Evolutionary conservation across 192 early-diverging fungal genomes (phyloP).

Genomic region (Thoreauomyces humboldtii): DNA sequence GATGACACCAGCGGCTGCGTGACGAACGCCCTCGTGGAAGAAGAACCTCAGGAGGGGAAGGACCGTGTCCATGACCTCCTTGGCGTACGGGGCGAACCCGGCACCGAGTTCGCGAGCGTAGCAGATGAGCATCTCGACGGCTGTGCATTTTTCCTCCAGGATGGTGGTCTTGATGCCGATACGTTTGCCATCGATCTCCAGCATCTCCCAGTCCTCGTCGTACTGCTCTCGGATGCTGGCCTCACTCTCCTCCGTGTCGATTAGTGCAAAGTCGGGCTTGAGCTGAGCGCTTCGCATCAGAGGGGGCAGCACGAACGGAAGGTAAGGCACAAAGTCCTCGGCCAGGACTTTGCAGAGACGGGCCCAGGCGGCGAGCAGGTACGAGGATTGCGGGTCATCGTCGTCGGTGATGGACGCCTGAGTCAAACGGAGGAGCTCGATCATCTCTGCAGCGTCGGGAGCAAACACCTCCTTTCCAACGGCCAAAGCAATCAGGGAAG

Average conservation of each 20-base stretch:
- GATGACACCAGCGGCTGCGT: constrained; percentile 80
- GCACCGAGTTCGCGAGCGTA: constrained; percentile 91
- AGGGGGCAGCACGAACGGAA: constrained; percentile 89
- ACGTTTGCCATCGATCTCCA: constrained; percentile 80
- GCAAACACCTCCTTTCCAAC: constrained; percentile 89
- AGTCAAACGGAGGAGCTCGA: constrained; percentile 73
- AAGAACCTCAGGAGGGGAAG: constrained; percentile 92
- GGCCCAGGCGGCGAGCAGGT: constrained; percentile 94
- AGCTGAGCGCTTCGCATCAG: constrained; percentile 78
- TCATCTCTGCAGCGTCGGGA: constrained; percentile 74
- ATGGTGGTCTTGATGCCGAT: constrained; percentile 93
- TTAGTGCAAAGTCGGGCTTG: constrained; percentile 84
- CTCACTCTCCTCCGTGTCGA: constrained; percentile 41
- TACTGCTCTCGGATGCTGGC: constrained; percentile 86
- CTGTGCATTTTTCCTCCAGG: constrained; percentile 97
- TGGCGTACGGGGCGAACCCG: constrained; percentile 83
- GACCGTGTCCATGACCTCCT: constrained; percentile 78
- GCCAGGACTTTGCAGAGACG: constrained; percentile 94
- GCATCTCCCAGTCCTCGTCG: constrained; percentile 97
- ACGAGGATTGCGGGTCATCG: constrained; percentile 92
- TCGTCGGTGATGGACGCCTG: constrained; percentile 78
- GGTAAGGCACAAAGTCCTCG: constrained; percentile 89
- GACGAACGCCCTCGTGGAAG: constrained; percentile 95
- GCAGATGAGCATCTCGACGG: constrained; percentile 95
- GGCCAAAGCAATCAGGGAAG: constrained; percentile 88